Base-by-base conservation (phyloP, 768 basidiomycete species). In the Boletus huronensis region DNA sequence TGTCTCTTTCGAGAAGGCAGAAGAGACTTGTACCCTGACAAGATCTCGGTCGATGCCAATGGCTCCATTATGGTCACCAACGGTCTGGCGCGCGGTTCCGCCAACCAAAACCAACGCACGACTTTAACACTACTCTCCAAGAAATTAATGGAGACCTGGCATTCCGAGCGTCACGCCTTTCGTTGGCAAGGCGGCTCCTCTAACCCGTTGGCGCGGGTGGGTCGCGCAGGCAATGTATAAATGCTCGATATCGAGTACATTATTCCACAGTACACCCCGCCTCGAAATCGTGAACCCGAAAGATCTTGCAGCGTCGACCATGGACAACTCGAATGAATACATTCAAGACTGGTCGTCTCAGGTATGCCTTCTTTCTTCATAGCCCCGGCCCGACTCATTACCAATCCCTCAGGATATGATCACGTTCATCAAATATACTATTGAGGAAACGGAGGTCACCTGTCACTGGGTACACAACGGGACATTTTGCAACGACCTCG, bases 401-500 rank as follows among this genome's bases (percentile, higher is more conserved):
- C 25, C 32, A 6, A 14, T 16, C n/a, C 13, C 3, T 11, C 6
- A 51, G 59, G 26, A 57, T 1, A 28, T 14, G 21, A 14, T 66
- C 5, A 9, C 2, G 0, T 54, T 65, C 17, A 62, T 16, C 10
- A 36, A n/a, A 10, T 2, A 11, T 25, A 0, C 29, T 28, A 43
- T 65, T 6, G 54, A 52, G 2, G 54, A 60, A 31, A 34, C 0
- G 3, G 26, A 16, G 1, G 21, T 60, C 6, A 0, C 0, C 6
- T 64, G 64, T 8, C 31, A 32, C 0, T 64, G 64, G 64, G 1
- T n/a, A 0, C 8, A 31, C 31, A 19, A 50, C 1, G 47, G 39
- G 10, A 14, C 17, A 6, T 4, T 1, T 31, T 64, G 64, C 46
- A 46, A 48, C 21, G 19, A 34, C 0, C 1, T 0, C 0, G 1